phyloP scores from a whole-genome alignment of 2,329 filamentous ascomycete species.

The Trichoderma aggressivum region DNA sequence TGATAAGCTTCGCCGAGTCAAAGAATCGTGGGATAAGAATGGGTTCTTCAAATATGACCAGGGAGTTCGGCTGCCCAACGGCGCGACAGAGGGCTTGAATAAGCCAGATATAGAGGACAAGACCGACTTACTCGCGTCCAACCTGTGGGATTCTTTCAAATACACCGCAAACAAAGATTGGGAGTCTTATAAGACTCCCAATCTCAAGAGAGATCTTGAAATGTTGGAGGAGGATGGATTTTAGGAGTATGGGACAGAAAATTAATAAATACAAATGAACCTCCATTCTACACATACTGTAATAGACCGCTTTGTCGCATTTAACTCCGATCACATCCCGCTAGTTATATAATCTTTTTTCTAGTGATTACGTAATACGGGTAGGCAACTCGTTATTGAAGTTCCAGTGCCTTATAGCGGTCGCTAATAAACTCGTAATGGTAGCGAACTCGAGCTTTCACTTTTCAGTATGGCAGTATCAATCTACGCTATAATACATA shows the following conservation, averaged over 20 bases:
- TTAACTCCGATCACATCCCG: background rate
- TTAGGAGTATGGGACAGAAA: background rate
- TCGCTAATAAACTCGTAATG: background rate
- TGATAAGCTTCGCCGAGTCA: background rate
- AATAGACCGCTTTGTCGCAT: background rate
- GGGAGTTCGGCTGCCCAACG: background rate
- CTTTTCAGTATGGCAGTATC: background rate
- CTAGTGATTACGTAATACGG: too few species aligned
- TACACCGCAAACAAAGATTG: background rate
- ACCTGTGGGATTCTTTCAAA: background rate
- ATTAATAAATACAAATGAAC: background rate
- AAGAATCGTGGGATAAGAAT: background rate
- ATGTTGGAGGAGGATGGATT: background rate
- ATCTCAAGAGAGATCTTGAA: background rate
- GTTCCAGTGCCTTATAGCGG: too few species aligned
- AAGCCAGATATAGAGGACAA: background rate
- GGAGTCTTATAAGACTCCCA: background rate
- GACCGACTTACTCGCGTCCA: background rate
- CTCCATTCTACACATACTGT: background rate
- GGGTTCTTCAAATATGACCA: background rate
- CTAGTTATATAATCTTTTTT: background rate
- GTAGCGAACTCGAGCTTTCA: background rate
- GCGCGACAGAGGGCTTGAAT: background rate
- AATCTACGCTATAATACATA: background rate
- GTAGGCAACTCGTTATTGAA: background rate